A percentile compares a stretch with the other conserved stretches of the same genome.
phyloP scores from a whole-genome alignment of 257 asterid species.

The Solanum appendiculatum region DNA sequence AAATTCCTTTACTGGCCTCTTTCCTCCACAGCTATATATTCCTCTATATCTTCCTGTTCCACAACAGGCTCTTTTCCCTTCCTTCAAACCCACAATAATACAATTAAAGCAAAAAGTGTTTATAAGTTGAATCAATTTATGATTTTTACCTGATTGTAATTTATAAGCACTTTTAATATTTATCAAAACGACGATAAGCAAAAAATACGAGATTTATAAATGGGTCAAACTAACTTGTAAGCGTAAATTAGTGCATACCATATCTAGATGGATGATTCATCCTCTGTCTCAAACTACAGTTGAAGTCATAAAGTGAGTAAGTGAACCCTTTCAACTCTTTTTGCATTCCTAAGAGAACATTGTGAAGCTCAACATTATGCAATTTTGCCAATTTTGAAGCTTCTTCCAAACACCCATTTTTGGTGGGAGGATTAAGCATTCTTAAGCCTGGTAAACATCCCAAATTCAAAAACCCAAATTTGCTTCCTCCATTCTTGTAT shows the following conservation, averaged over 20 bases:
- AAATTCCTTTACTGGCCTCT: conserved; percentile 7
- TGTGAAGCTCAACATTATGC: conserved; percentile 29
- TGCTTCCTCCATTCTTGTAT: conserved; percentile 43
- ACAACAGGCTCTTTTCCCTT: conserved; percentile 26
- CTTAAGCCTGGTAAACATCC: conserved; percentile 56
- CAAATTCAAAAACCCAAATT: conserved; percentile 51
- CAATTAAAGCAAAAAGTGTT: neutral
- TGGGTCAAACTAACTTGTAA: too few species aligned
- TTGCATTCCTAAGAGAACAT: conserved; percentile 16
- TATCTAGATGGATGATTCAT: conserved; percentile 30
- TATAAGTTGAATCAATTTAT: neutral
- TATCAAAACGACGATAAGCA: too few species aligned
- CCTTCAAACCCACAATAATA: conserved; percentile 11
- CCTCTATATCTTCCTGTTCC: conserved; percentile 23
- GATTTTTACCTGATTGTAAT: neutral
- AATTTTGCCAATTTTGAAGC: conserved; percentile 30
- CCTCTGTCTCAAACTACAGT: conserved; percentile 17
- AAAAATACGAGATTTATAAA: too few species aligned
- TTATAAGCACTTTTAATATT: neutral
- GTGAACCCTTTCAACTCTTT: conserved; percentile 28
- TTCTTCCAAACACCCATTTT: conserved; percentile 33
- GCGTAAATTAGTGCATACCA: conserved; percentile 15
- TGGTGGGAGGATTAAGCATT: conserved; percentile 16
- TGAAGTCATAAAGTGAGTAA: conserved; percentile 45
- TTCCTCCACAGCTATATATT: conserved; percentile 26